These are phyloP conservation scores for Puccinia brachypodii DNA, from an alignment of 1,284 basidiomycete species.

Conservation along the genomic window DNA sequence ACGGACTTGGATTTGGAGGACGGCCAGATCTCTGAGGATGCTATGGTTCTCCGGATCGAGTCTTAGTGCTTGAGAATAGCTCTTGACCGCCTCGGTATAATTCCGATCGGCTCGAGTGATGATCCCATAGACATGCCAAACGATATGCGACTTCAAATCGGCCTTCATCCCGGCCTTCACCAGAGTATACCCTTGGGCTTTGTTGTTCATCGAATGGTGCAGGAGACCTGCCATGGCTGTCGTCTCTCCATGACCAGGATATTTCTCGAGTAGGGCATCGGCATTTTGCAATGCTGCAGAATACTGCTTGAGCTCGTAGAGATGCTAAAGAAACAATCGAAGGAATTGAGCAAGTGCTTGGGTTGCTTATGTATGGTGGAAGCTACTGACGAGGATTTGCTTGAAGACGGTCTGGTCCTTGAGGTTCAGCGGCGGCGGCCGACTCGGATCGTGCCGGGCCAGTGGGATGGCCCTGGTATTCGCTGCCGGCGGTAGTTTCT, in stretches of 20 bases:
- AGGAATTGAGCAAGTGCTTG: not conserved
- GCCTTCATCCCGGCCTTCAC: constrained; percentile 84
- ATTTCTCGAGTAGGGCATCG: constrained; percentile 91
- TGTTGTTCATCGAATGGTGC: constrained; percentile 73
- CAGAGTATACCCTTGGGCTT: constrained; percentile 77
- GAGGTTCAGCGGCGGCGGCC: constrained; percentile 23
- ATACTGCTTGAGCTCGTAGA: constrained; percentile 84
- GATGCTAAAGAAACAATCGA: constrained; percentile 49
- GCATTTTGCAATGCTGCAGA: constrained; percentile 88
- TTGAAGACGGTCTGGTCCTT: constrained; percentile 19
- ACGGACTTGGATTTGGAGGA: constrained; percentile 86
- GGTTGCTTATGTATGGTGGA: not conserved
- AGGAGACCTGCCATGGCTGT: constrained; percentile 90
- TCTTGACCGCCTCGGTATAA: constrained; percentile 80
- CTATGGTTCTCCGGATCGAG: constrained; percentile 95
- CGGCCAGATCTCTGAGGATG: constrained; percentile 84
- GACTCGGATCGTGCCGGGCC: constrained; percentile 28
- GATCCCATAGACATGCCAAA: constrained; percentile 97
- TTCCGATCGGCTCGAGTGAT: constrained; percentile 88
- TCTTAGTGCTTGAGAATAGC: constrained; percentile 73
- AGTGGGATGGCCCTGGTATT: constrained; percentile 22
- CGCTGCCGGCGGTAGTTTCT: constrained; percentile 5
- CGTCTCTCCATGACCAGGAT: constrained; percentile 96
- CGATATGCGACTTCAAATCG: constrained; percentile 90
- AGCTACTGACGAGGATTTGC: constrained; percentile 7